Evolutionary conservation across 768 basidiomycete genomes (phyloP).

Genomic region (Cystoderma amianthinum): DNA sequence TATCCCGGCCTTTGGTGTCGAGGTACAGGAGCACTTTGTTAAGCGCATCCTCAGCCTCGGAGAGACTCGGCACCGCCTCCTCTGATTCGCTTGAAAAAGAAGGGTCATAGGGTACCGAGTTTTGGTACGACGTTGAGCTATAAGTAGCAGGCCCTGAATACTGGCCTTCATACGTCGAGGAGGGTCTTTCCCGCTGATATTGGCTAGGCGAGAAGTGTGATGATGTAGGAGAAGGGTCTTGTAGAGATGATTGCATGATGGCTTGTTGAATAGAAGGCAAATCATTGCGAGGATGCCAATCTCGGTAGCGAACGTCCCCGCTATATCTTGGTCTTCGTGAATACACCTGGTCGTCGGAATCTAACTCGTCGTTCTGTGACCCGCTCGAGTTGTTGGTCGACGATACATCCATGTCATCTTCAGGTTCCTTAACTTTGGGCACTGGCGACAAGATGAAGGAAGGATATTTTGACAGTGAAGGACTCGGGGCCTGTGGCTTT

Average conservation of each 20-base stretch:
- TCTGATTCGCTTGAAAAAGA: neutral
- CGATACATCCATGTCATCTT: neutral
- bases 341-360: neutral
- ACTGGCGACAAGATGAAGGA: neutral
- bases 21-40: constrained; percentile 48
- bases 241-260: neutral
- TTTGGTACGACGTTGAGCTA: neutral
- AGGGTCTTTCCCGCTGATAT: neutral
- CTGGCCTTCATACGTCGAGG: neutral
- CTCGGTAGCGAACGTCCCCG: neutral
- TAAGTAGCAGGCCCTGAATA: no score
- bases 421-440: neutral
- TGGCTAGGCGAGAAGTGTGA: neutral
- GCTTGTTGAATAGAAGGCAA: neutral
- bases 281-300: neutral
- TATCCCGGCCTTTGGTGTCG: constrained; percentile 23
- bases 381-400: neutral
- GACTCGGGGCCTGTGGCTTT: neutral
- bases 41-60: constrained; percentile 47
- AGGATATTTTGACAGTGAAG: neutral
- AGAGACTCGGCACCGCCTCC: constrained; percentile 25
- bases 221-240: neutral
- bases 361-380: neutral
- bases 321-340: neutral
- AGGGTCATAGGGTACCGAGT: neutral